These are phyloP conservation scores for Eucalyptus microcorys DNA, from an alignment of 345 rosid species.

Conservation along the genomic window DNA sequence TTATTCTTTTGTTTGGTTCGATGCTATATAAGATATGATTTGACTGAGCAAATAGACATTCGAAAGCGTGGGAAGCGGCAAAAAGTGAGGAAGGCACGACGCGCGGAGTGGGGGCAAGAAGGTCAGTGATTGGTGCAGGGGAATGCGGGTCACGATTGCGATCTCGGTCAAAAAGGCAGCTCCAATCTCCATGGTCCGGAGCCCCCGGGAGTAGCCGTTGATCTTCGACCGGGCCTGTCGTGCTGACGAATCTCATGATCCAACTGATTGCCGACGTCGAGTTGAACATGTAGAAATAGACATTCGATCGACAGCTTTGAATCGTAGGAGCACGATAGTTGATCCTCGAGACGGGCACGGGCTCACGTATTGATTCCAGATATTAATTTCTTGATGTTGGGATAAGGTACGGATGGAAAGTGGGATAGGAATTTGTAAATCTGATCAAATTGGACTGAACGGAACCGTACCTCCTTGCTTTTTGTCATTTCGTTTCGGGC, in stretches of 20 bases:
- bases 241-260: neutral
- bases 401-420: neutral
- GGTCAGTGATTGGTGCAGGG: neutral
- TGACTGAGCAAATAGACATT: neutral
- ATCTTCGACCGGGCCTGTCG: neutral
- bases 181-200: neutral
- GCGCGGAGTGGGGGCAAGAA: neutral
- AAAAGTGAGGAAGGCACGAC: neutral
- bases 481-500: neutral
- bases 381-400: neutral
- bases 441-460: fast-evolving
- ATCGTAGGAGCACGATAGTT: neutral
- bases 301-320: neutral
- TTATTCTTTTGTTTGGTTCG: neutral
- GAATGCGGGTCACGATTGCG: neutral
- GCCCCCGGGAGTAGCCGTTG: neutral
- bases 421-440: neutral
- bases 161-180: neutral
- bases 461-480: neutral
- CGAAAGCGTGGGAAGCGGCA: neutral
- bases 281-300: neutral
- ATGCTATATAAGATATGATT: neutral
- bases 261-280: neutral
- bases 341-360: fast-evolving
- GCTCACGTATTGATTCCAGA: neutral